These are phyloP conservation scores for Hyphochytrium catenoides DNA, from an alignment of 352 stramenopile genomes.

Conservation along the genomic window DNA sequence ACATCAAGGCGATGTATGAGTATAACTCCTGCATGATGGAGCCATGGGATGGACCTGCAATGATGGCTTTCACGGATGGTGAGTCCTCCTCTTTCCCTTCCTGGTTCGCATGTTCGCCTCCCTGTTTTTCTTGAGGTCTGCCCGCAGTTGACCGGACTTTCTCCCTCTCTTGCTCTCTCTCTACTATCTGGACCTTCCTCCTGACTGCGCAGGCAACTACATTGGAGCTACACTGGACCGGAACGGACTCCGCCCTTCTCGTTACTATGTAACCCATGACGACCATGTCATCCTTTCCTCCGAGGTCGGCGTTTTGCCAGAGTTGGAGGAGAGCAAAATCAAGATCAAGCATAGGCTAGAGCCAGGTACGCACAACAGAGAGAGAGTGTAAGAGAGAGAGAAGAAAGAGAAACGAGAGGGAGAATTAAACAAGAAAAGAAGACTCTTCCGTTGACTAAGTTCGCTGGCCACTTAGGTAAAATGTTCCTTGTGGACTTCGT, in stretches of 20 bases:
- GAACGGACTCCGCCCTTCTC: constrained; percentile 79
- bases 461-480: no score
- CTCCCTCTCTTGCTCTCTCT: no score
- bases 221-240: constrained; percentile 88
- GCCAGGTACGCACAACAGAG: no score
- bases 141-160: not conserved
- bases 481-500: constrained; percentile 94
- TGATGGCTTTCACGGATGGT: constrained; percentile 89
- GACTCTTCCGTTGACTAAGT: no score
- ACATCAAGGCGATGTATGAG: constrained; percentile 92
- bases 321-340: constrained; percentile 69
- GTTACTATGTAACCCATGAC: constrained; percentile 92
- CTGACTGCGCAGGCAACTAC: constrained; percentile 62
- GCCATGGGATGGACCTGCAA: constrained; percentile 90
- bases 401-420: no score
- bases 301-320: constrained; percentile 80
- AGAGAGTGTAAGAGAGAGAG: no score
- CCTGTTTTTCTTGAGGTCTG: no score
- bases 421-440: no score
- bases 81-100: no score
- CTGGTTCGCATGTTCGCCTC: no score
- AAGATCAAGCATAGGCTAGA: constrained; percentile 80
- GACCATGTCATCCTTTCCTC: constrained; percentile 81
- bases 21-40: constrained; percentile 93
- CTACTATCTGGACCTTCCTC: no score